phyloP scores from a whole-genome alignment of 768 basidiomycete genomes.

The Suillus occidentalis region DNA sequence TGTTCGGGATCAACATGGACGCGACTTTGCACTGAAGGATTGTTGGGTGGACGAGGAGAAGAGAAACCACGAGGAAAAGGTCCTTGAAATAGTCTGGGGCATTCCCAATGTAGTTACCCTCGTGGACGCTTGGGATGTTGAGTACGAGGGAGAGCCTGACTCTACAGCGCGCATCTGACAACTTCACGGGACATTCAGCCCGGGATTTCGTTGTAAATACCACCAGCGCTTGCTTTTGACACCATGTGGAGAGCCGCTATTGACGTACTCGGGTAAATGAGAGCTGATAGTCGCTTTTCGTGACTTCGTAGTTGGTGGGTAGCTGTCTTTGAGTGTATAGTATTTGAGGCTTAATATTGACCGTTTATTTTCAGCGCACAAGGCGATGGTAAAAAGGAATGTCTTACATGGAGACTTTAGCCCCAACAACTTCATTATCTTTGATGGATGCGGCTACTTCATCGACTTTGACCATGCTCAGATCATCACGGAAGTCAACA shows the following conservation, averaged over 20 bases:
- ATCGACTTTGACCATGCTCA: background rate
- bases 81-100: too few relatives aligned
- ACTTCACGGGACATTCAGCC: too few relatives aligned
- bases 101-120: too few relatives aligned
- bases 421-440: background rate
- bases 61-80: too few relatives aligned
- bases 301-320: background rate
- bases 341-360: background rate
- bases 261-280: background rate
- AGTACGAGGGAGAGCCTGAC: background rate
- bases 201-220: too few relatives aligned
- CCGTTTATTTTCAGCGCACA: background rate
- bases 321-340: background rate
- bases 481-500: background rate
- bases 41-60: too few relatives aligned
- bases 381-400: background rate
- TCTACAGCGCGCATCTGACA: too few relatives aligned
- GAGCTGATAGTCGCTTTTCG: background rate
- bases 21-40: too few relatives aligned
- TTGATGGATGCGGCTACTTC: background rate
- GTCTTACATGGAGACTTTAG: background rate
- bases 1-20: too few relatives aligned
- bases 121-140: too few relatives aligned
- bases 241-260: background rate
- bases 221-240: background rate